phyloP scores from a whole-genome alignment of 768 basidiomycete genomes.

The Ramaria sp. region DNA sequence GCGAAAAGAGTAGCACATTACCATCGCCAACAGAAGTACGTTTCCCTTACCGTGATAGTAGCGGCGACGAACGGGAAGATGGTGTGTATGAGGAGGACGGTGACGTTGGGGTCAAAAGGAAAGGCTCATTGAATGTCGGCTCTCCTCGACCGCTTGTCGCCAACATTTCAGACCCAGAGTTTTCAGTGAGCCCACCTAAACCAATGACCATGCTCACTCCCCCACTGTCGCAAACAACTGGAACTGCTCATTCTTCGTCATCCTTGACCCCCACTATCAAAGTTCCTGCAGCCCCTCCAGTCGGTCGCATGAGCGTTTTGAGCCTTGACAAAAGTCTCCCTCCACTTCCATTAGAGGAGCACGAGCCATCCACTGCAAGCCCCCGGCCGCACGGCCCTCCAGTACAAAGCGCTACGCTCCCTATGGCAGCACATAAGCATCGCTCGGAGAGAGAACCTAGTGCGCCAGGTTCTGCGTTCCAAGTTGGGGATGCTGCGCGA shows the following conservation, averaged over 20 bases:
- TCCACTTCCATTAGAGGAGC: conserved; percentile 48
- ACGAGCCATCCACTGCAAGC: conserved; percentile 4
- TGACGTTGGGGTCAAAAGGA: neutral
- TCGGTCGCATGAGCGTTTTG: conserved; percentile 11
- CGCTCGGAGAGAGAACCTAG: neutral
- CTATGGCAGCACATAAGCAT: neutral
- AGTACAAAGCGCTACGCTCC: conserved; percentile 18
- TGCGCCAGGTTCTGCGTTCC: conserved; percentile 4
- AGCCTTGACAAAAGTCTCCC: conserved; percentile 67
- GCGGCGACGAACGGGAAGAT: conserved; percentile 6
- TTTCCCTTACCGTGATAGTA: conserved; percentile 12
- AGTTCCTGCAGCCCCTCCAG: conserved; percentile 16
- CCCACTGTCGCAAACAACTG: neutral
- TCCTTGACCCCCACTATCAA: conserved; percentile 4
- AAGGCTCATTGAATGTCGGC: neutral
- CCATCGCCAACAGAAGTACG: conserved; percentile 14
- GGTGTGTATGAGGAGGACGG: conserved; percentile 1
- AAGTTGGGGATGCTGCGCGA: conserved; percentile 21
- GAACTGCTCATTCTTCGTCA: neutral
- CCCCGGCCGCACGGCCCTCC: conserved; percentile 49
- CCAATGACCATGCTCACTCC: neutral
- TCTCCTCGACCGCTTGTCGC: neutral
- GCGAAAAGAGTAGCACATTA: conserved; percentile 10
- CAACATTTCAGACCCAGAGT: conserved; percentile 6
- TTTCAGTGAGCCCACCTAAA: neutral